Base-by-base conservation (phyloP, 805 yeast genomes). In the Lachancea thermotolerans region DNA sequence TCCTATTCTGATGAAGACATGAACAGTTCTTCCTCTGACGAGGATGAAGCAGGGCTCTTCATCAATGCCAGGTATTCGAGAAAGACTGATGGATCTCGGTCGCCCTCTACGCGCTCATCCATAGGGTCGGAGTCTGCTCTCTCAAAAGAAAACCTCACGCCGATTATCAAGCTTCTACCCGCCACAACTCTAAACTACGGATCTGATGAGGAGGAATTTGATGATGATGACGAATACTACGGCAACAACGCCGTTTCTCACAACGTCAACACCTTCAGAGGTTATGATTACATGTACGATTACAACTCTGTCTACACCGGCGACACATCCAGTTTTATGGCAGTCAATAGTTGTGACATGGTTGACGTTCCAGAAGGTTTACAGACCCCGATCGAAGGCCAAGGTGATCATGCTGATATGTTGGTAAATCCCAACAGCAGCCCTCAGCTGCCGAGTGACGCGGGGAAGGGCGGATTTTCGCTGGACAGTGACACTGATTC, bases 181-280 rank as follows among this genome's bases (percentile, higher is more conserved):
- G 81, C 96, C 2, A 89, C 98, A 0, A 80, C 87, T 0, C 74
- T 91, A 45, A 89, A 90, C 59, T 78, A 79, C 59, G 86, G 87
- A 7, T 78, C 85, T 44, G 79, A 81, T 50, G 83, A 79, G 47
- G 82, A 77, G 39, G 82, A 77, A 46, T 68, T 67, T 9, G 67
- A 57, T 33, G 53, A 68, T 46, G 64, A 62, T 40, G 56, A 69
- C 55, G 52, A 65, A 57, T 50, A 76, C 61, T 51, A 50, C 60
- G 76, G 51, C 32, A 63, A 62, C 37, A 72, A 81, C 58, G 77
- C 81, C 1, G 74, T 82, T 41, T 80, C 88, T 1, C 93, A 85
- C 65, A 82, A 84, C 57, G 81, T 82, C 32, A 77, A 77, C 53
- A 80, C 85, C 32, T 75, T 74, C 55, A 73, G 89, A 65, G 90